Percentiles rank a stretch among this genome's conserved stretches.
These are phyloP conservation scores for Ophioceras dolichostomum DNA, from an alignment of 2,329 filamentous ascomycete species.

Conservation along the genomic window DNA sequence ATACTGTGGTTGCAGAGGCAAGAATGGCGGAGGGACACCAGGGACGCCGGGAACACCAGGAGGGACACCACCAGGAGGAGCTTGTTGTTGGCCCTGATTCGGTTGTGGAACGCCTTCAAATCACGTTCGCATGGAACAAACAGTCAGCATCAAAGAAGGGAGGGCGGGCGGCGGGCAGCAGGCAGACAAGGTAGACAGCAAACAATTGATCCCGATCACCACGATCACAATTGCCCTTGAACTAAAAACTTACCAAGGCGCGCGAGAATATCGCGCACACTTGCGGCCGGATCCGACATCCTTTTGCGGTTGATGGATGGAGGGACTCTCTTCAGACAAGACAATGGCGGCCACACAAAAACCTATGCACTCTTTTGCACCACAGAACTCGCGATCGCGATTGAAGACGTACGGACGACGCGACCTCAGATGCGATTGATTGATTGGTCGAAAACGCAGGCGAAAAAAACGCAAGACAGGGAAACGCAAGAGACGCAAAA, in stretches of 20 bases:
- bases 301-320: too few species aligned
- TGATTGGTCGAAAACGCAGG: too few species aligned
- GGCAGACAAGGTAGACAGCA: background rate
- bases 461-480: too few species aligned
- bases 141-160: background rate
- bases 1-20: slow-evolving; percentile 8
- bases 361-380: too few species aligned
- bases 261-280: slow-evolving; percentile 3
- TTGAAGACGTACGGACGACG: too few species aligned
- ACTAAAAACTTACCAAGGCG: slow-evolving; percentile 1
- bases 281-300: slow-evolving; percentile 1
- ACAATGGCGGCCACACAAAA: too few species aligned
- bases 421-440: too few species aligned
- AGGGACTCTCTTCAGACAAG: too few species aligned
- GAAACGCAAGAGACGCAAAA: too few species aligned
- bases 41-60: background rate
- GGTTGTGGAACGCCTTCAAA: slow-evolving; percentile 1
- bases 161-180: too few species aligned
- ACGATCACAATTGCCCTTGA: background rate
- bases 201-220: background rate
- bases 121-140: background rate
- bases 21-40: slow-evolving; percentile 4
- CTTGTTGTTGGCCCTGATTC: background rate
- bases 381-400: too few species aligned
- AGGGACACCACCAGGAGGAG: too few species aligned